A percentile compares a stretch with the other conserved stretches of the same genome.
Conservation (phyloP, 1,139 yeast genomes). For the Geotrichum restrictum region DNA sequence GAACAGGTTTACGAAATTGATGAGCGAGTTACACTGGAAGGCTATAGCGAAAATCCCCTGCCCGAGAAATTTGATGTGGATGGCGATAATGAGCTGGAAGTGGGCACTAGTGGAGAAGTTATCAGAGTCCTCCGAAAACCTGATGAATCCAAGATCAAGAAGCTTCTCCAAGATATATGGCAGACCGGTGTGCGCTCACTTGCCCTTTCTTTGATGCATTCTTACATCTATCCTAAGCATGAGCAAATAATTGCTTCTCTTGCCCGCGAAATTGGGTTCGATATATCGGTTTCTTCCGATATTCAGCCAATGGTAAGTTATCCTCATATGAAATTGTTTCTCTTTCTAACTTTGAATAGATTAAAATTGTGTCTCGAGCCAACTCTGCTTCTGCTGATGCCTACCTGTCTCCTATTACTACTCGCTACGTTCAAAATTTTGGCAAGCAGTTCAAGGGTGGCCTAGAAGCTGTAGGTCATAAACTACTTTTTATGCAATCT, state of each 20-base stretch:
- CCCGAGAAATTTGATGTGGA: constrained; percentile 35
- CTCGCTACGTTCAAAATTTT: constrained; percentile 57
- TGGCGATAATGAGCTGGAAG: constrained; percentile 39
- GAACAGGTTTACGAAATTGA: constrained; percentile 63
- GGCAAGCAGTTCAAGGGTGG: constrained; percentile 58
- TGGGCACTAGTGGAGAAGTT: constrained; percentile 63
- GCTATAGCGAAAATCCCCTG: constrained; percentile 57
- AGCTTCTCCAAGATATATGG: constrained; percentile 44
- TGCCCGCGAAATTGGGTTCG: constrained; percentile 60
- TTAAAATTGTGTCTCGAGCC: constrained; percentile 65
- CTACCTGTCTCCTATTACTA: constrained; percentile 68
- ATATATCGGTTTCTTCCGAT: constrained; percentile 61
- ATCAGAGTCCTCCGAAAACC: constrained; percentile 53
- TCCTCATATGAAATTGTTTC: neutral
- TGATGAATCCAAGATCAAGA: constrained; percentile 42
- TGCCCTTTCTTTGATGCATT: constrained; percentile 66
- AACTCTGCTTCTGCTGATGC: constrained; percentile 75
- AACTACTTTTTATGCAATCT: constrained; percentile 55
- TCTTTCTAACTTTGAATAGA: constrained; percentile 27
- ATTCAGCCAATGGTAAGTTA: constrained; percentile 55
- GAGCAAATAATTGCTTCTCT: constrained; percentile 55
- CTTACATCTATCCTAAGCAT: constrained; percentile 66
- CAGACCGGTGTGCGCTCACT: constrained; percentile 57
- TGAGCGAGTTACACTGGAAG: constrained; percentile 69
- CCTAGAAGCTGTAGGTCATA: constrained; percentile 42